These are phyloP conservation scores for Stagonosporopsis chrysanthemi DNA, from an alignment of 2,329 filamentous ascomycete genomes.

Conservation along the genomic window DNA sequence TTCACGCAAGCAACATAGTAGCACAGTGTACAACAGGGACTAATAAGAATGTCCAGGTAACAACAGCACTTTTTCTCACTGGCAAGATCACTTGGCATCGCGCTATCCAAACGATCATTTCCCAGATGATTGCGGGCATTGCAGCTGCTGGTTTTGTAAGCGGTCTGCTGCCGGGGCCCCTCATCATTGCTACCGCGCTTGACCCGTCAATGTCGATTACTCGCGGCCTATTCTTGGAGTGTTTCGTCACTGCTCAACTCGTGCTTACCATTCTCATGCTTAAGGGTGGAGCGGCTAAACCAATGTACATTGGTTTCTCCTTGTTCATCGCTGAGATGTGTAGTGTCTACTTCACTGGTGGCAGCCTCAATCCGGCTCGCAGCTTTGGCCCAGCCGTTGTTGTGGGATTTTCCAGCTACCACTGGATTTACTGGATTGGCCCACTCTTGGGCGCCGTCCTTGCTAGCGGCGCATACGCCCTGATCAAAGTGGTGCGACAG, in stretches of 20 bases:
- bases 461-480: conserved; percentile 56
- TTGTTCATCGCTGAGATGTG: conserved; percentile 68
- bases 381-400: conserved; percentile 56
- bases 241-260: conserved; percentile 46
- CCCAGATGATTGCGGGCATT: conserved; percentile 42
- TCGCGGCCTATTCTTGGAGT: conserved; percentile 39
- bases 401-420: conserved; percentile 48
- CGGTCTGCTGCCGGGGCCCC: conserved; percentile 39
- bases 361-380: conserved; percentile 57
- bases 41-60: conserved; percentile 28
- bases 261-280: conserved; percentile 60
- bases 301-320: conserved; percentile 73
- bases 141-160: conserved; percentile 41
- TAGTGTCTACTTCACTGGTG: conserved; percentile 57
- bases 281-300: conserved; percentile 68
- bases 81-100: conserved; percentile 34
- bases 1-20: background rate
- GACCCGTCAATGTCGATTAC: conserved; percentile 32
- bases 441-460: conserved; percentile 52
- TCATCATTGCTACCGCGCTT: conserved; percentile 36
- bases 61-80: conserved; percentile 32
- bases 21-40: background rate
- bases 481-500: conserved; percentile 45
- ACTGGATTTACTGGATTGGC: conserved; percentile 56
- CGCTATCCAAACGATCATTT: conserved; percentile 33